Evolutionary conservation across 495 filamentous ascomycete species (phyloP).

Genomic region (Podospora sp.): DNA sequence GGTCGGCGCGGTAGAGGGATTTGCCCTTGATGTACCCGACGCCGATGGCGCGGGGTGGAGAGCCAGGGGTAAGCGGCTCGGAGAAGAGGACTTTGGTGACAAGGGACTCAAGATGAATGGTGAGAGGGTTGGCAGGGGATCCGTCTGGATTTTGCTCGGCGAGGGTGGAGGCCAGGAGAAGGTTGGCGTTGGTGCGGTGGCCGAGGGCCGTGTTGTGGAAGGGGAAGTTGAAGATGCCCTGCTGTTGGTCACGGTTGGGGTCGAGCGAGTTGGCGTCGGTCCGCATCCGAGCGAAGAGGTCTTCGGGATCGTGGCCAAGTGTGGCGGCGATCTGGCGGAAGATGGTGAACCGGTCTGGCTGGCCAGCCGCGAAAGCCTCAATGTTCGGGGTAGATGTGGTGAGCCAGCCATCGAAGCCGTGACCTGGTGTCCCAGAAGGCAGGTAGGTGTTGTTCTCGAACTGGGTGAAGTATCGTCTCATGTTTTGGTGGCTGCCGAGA

Average conservation of each 20-base stretch:
- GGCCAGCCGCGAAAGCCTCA: neutral
- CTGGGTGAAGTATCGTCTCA: conserved; percentile 7
- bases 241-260: neutral
- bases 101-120: neutral
- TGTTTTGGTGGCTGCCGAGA: neutral
- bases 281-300: neutral
- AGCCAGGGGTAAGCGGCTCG: neutral
- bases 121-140: neutral
- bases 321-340: neutral
- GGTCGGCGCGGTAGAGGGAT: conserved; percentile 4
- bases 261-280: neutral
- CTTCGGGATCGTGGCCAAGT: neutral
- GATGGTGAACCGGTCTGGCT: neutral
- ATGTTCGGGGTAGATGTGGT: neutral
- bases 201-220: conserved; percentile 5
- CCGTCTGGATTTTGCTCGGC: neutral
- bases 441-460: conserved; percentile 28
- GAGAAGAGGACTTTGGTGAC: neutral
- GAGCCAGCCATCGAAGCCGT: conserved; percentile 1
- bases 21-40: neutral
- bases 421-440: conserved; percentile 17
- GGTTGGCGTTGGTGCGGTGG: conserved; percentile 2
- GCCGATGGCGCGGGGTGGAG: neutral
- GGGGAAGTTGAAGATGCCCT: conserved; percentile 6
- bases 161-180: neutral